Evolutionary conservation across 257 asterid genomes (phyloP), one percentile per base, ranked within the genome.

Genomic region (Thymus quinquecostatus): DNA sequence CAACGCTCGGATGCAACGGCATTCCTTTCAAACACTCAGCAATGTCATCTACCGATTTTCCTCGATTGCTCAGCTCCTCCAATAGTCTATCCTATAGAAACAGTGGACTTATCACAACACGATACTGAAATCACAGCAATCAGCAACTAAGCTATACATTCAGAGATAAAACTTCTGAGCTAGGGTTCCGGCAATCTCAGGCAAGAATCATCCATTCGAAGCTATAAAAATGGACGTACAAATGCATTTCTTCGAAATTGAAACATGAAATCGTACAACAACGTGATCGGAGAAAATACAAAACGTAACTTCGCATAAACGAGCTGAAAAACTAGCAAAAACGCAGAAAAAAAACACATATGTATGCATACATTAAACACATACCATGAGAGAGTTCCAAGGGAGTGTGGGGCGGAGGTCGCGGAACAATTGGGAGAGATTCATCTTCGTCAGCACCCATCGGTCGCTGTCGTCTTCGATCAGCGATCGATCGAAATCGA

Each of bases 321-420:
- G 47, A 44, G 50, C 34, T 50, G 50, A 50, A 50, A 51, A 21
- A 47, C 57, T 29, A 56, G 30, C 8, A 1, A 1, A 54, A 21
- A 57, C 10, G 41, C 62, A 11, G 41, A 45, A 12, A 44, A 5
- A 21, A 55, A 0, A 55, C 21, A 54, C 4, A 21, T 27, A 55
- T 41, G 6, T 41, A 12, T 30, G 36, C 7, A 29, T 64, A 64
- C 1, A 12, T 1, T 14, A 32, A 2, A 36, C 10, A 43, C 11
- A 51, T 32, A 92, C 98, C 97, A 90, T 87, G 81, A 92, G 97
- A 77, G 89, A 62, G 61, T 83, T 90, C 98, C 98, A 92, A 45
- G 95, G 94, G 60, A 92, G 58, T 14, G 86, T 75, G 68, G 84
- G 77, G 36, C 80, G 95, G 75, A 89, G 91, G 64, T 84, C 87